Evolutionary conservation across 225 moss, liverwort and hornwort genomes (phyloP), one percentile per base, ranked within the genome.

Genomic region (Pseudisothecium myosuroides): DNA sequence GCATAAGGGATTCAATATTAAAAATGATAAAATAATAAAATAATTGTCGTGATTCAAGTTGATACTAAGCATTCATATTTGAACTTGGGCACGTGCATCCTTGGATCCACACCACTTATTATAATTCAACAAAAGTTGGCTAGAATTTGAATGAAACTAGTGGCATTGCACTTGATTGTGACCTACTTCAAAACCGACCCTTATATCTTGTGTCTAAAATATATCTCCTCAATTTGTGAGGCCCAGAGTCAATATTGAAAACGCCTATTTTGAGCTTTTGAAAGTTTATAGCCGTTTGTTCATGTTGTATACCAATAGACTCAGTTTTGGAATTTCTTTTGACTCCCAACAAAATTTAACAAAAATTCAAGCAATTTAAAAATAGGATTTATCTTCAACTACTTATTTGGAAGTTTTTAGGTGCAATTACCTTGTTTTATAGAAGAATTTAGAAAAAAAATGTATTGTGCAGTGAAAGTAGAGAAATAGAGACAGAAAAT

Each of bases 241-340:
- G 16, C 43, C 5, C 16, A 27, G 3, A 72, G 43, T 43, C 27
- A 72, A n/a, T n/a, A n/a, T 12, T 22, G 3, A 12, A 0, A 12
- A 68, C 2, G 4, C 12, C 0, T 68, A 22, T 68, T 68, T n/a
- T 22, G n/a, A 68, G 12, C 68, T 68, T 37, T 13, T n/a, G 12
- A 43, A 72, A 15, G 16, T 27, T 71, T 2, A 43, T 43, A 27
- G n/a, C n/a, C n/a, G 15, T 71, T 71, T 26, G 2, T 71, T 27
- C 9, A 27, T 9, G 9, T 15, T 0, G 5, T 43, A 2, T 26
- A 15, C 1, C 0, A 23, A 41, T 24, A 41, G 14, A 71, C n/a
- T n/a, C n/a, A n/a, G n/a, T 39, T 26, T 47, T 11, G 4, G 4
- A 74, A 18, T 45, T 11, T 47, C 6, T 7, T 17, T 74, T 43